A percentile compares a stretch with the other conserved stretches of the same genome.
phyloP scores from a whole-genome alignment of 306 rosid species.

The Betula pendula region DNA sequence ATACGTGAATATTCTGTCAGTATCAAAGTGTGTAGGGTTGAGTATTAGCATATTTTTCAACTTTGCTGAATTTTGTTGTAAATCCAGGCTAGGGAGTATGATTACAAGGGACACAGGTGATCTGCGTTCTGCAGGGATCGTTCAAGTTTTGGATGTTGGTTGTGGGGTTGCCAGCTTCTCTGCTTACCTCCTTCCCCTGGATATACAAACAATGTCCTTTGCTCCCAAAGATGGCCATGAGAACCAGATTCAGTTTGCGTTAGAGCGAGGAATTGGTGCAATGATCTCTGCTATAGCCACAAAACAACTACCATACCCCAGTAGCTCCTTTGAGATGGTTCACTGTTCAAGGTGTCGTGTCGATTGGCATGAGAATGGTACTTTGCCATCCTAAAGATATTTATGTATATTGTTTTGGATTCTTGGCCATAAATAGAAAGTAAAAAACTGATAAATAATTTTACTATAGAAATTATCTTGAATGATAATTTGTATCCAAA shows the following conservation, averaged over 20 bases:
- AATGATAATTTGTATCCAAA: background rate
- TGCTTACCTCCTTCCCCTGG: slow-evolving; percentile 87
- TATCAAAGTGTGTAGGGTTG: background rate
- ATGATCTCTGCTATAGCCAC: slow-evolving; percentile 90
- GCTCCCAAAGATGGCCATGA: slow-evolving; percentile 97
- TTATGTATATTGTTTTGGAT: slow-evolving; percentile 2
- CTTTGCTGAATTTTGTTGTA: slow-evolving; percentile 12
- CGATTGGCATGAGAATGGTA: slow-evolving; percentile 89
- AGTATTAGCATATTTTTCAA: slow-evolving; percentile 7
- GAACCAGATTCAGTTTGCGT: slow-evolving; percentile 93
- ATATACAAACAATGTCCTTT: slow-evolving; percentile 86
- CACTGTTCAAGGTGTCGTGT: slow-evolving; percentile 95
- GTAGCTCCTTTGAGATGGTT: slow-evolving; percentile 87
- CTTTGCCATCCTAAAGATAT: slow-evolving; percentile 24
- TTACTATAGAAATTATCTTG: background rate
- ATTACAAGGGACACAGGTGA: slow-evolving; percentile 70
- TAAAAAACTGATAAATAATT: background rate
- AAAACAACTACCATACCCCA: slow-evolving; percentile 82
- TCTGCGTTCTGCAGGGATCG: slow-evolving; percentile 72
- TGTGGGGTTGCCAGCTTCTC: slow-evolving; percentile 99
- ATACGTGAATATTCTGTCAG: background rate
- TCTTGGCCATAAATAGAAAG: slow-evolving; percentile 8
- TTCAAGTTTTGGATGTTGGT: slow-evolving; percentile 87
- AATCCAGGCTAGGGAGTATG: slow-evolving; percentile 84
- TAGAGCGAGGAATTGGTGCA: slow-evolving; percentile 89